Evolutionary conservation across 257 asterid genomes (phyloP).

Genomic region (Ligustrum vulgare): DNA sequence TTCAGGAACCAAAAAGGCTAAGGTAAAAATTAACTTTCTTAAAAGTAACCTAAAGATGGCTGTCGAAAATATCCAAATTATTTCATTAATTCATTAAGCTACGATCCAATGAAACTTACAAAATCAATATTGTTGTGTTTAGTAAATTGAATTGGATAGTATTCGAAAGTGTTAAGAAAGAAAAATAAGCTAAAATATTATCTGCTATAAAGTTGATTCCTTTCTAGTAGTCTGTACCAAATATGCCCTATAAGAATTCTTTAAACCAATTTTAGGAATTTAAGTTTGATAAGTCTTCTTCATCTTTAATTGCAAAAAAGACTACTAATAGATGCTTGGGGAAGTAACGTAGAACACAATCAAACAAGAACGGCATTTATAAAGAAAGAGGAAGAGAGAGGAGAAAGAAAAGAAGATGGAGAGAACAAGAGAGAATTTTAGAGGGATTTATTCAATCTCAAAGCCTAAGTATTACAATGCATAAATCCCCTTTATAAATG

Average conservation of each 20-base stretch:
- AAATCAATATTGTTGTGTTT: not conserved
- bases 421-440: too few relatives aligned
- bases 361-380: too few relatives aligned
- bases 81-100: not conserved
- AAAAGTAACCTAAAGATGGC: not conserved
- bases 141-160: not conserved
- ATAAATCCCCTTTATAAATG: too few relatives aligned
- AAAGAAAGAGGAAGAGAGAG: too few relatives aligned
- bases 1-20: constrained; percentile 1
- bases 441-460: too few relatives aligned
- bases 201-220: not conserved
- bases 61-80: not conserved
- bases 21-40: not conserved
- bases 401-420: too few relatives aligned
- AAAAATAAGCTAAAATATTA: not conserved
- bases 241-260: not conserved
- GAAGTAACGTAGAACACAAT: too few relatives aligned
- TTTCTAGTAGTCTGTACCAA: not conserved
- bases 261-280: not conserved
- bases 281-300: not conserved
- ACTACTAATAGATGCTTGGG: not conserved
- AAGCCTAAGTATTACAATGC: too few relatives aligned
- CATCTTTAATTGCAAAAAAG: not conserved
- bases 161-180: not conserved
- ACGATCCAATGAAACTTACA: not conserved